Percentiles rank a stretch among this genome's conserved stretches.
Evolutionary conservation across 2,329 filamentous ascomycete species (phyloP).

Genomic region (Gremmenia infestans): DNA sequence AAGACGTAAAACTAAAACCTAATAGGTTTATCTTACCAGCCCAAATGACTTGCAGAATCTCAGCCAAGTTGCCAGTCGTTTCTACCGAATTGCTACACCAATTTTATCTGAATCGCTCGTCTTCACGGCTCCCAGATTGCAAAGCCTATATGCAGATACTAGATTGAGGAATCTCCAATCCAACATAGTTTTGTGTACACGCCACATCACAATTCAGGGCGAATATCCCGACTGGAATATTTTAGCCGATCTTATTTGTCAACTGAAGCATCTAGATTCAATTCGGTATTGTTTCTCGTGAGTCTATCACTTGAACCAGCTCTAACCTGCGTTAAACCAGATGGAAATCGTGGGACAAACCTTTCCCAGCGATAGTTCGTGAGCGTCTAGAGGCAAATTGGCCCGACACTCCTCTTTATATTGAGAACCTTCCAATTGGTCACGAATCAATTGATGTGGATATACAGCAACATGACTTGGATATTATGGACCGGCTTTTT

Average conservation of each 20-base stretch:
- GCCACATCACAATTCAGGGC: background rate
- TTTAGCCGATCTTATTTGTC: background rate
- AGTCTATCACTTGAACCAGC: background rate
- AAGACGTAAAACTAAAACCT: background rate
- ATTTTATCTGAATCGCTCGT: background rate
- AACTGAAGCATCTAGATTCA: background rate
- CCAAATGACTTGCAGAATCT: background rate
- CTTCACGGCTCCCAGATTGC: background rate
- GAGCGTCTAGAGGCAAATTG: background rate
- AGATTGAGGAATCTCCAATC: background rate
- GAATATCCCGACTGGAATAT: background rate
- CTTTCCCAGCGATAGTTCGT: background rate
- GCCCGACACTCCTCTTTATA: background rate
- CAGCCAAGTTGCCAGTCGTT: background rate
- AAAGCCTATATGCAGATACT: background rate
- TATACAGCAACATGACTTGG: background rate
- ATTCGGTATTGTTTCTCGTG: background rate
- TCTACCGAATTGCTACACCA: background rate
- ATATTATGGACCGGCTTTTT: background rate
- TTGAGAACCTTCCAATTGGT: background rate
- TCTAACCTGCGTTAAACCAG: background rate
- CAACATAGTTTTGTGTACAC: background rate
- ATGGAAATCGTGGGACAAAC: background rate
- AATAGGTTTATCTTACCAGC: background rate
- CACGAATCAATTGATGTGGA: background rate